Conservation (phyloP, 179 eudicot genomes). For the Heliamphora pulchella region DNA sequence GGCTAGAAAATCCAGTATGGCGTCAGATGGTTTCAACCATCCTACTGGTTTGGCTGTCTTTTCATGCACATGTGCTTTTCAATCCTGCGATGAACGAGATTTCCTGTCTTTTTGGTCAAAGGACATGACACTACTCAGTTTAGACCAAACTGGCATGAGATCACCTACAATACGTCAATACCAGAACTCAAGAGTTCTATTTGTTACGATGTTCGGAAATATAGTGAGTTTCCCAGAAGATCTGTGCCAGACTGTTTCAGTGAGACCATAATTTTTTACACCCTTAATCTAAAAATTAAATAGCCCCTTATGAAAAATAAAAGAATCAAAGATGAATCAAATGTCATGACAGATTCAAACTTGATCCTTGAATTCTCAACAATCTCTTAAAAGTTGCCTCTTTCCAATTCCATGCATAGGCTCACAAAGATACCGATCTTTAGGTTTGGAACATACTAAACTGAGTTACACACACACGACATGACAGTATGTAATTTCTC, state of each 20-base stretch:
- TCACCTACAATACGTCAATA: not conserved
- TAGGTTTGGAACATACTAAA: no score
- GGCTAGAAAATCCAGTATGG: not conserved
- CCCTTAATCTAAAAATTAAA: no score
- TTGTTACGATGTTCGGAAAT: constrained; percentile 4
- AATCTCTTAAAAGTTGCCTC: not conserved
- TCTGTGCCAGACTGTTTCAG: constrained; percentile 5
- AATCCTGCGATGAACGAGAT: not conserved
- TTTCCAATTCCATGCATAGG: not conserved
- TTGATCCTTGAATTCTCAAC: not conserved
- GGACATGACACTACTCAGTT: not conserved
- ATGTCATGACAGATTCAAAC: not conserved
- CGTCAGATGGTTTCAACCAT: constrained; percentile 11
- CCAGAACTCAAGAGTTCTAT: not conserved
- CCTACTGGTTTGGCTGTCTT: not conserved
- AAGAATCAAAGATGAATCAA: not conserved
- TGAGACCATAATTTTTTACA: not conserved
- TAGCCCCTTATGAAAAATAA: not conserved
- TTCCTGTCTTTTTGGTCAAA: not conserved
- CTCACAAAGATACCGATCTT: no score
- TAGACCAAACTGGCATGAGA: not conserved
- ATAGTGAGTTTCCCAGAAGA: not conserved
- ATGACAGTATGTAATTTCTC: no score
- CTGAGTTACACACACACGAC: no score
- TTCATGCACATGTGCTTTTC: not conserved